These are phyloP conservation scores for Avena sativa DNA, from an alignment of 176 grass and related monocot species.

Conservation along the genomic window DNA sequence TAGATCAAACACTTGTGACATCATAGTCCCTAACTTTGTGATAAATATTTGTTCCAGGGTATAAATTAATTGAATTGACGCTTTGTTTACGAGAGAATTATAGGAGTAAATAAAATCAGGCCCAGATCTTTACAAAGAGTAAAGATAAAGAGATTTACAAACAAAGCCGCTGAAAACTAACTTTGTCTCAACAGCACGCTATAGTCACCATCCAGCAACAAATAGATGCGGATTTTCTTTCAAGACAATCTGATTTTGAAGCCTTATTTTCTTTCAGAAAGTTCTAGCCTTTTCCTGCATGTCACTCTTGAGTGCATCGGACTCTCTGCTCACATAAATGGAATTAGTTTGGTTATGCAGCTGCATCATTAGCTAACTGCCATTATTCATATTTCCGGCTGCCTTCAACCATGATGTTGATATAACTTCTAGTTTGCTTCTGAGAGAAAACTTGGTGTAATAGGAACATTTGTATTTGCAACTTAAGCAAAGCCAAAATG, in stretches of 20 bases:
- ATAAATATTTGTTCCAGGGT: not conserved
- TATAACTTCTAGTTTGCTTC: constrained; percentile 1
- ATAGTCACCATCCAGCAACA: not conserved
- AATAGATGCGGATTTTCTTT: not conserved
- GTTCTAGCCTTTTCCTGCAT: not conserved
- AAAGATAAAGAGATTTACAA: not conserved
- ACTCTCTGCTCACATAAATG: not conserved
- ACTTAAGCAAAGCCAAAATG: not conserved
- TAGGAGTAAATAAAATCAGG: not conserved
- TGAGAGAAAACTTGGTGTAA: not conserved
- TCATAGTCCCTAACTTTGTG: not conserved
- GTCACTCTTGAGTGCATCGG: not conserved
- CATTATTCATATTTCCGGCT: constrained; percentile 32
- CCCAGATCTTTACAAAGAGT: not conserved
- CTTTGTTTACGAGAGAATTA: not conserved
- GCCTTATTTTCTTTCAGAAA: not conserved
- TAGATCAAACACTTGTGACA: not conserved
- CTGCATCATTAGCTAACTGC: not conserved
- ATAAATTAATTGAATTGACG: not conserved
- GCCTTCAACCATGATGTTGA: constrained; percentile 49
- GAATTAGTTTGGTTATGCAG: not conserved
- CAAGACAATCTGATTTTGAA: not conserved
- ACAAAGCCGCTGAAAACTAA: not conserved
- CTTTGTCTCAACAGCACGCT: not conserved
- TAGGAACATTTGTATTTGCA: not conserved